phyloP scores from a whole-genome alignment of 371 early-diverging fungal genomes.

The Circinella umbellata region DNA sequence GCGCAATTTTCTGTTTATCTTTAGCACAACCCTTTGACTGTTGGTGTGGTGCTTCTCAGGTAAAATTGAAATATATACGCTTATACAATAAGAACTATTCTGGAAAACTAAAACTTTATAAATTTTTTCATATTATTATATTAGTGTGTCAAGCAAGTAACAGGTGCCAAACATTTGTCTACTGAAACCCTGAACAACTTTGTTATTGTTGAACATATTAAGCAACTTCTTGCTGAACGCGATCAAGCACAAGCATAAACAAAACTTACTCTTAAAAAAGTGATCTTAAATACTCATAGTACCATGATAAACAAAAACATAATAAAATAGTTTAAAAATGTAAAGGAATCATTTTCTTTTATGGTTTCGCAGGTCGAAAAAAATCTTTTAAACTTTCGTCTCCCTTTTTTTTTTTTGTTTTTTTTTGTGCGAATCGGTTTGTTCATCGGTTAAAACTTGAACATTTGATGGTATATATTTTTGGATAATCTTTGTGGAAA shows the following conservation, averaged over 20 bases:
- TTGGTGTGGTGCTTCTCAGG: conserved; percentile 73
- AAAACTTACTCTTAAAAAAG: too few relatives aligned
- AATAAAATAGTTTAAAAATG: too few relatives aligned
- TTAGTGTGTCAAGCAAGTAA: conserved; percentile 67
- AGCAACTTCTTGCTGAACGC: conserved; percentile 48
- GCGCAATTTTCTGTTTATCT: conserved; percentile 6
- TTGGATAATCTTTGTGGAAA: too few relatives aligned
- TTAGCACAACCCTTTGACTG: conserved; percentile 78
- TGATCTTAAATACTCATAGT: too few relatives aligned
- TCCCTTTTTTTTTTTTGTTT: too few relatives aligned
- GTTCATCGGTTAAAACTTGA: too few relatives aligned
- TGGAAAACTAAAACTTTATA: neutral
- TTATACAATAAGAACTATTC: neutral
- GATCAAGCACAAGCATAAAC: conserved; percentile 21
- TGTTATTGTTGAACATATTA: conserved; percentile 62
- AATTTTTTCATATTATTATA: neutral
- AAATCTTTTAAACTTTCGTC: too few relatives aligned
- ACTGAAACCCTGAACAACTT: conserved; percentile 48
- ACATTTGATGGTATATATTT: too few relatives aligned
- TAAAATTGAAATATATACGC: conserved; percentile 14
- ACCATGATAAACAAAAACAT: too few relatives aligned
- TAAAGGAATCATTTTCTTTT: too few relatives aligned
- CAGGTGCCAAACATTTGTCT: conserved; percentile 64
- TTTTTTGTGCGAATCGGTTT: too few relatives aligned
- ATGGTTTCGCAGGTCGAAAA: too few relatives aligned